These are phyloP conservation scores for Candida nanaspora DNA, from an alignment of 805 yeast species.

Conservation along the genomic window DNA sequence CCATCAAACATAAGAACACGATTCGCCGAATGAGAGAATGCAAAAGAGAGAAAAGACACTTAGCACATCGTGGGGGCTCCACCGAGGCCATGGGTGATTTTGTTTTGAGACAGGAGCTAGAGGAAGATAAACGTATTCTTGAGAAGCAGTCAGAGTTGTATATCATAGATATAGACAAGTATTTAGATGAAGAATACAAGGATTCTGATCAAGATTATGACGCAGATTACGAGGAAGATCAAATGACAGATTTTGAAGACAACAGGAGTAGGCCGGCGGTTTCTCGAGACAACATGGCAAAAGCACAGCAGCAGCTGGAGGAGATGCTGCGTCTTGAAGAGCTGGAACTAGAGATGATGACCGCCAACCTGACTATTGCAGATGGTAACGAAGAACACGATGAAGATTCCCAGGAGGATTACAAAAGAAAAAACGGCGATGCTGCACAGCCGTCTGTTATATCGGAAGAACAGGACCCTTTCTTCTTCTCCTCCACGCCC, in stretches of 20 bases:
- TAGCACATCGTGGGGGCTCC: conserved; percentile 12
- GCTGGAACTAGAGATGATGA: conserved; percentile 9
- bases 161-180: conserved; percentile 13
- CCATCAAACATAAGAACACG: background rate
- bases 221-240: conserved; percentile 16
- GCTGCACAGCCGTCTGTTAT: no score
- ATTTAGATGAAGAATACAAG: conserved; percentile 7
- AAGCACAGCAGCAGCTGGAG: conserved; percentile 19
- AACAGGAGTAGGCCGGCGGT: no score
- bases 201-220: conserved; percentile 15
- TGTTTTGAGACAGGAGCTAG: conserved; percentile 17
- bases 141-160: conserved; percentile 14
- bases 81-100: conserved; percentile 16
- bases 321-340: conserved; percentile 19
- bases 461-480: no score
- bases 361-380: conserved; percentile 12
- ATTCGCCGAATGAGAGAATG: background rate
- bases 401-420: conserved; percentile 28
- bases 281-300: background rate
- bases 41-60: background rate
- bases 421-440: conserved; percentile 2
- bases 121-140: conserved; percentile 5
- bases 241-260: background rate
- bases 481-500: no score
- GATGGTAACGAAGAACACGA: conserved; percentile 29